These are phyloP conservation scores for Heteromeles arbutifolia DNA, from an alignment of 306 rosid species.

Conservation along the genomic window DNA sequence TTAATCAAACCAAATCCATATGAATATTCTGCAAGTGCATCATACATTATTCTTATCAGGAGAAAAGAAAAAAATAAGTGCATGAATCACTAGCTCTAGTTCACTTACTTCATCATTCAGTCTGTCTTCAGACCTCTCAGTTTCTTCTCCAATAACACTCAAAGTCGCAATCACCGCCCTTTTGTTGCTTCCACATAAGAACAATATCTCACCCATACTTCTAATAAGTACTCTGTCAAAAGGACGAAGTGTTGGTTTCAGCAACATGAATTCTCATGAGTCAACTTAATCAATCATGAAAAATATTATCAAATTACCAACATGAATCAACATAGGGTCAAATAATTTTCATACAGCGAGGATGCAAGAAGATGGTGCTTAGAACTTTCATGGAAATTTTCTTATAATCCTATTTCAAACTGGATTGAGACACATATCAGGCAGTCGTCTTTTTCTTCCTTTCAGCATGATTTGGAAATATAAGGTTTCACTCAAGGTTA, in stretches of 20 bases:
- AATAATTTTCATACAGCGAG: neutral
- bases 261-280: conserved; percentile 12
- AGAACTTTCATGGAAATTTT: neutral
- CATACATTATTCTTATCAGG: neutral
- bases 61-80: neutral
- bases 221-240: conserved; percentile 67
- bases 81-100: conserved; percentile 2
- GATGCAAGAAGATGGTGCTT: neutral
- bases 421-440: neutral
- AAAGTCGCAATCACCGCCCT: conserved; percentile 74
- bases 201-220: conserved; percentile 89
- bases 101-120: conserved; percentile 56
- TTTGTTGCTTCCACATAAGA: conserved; percentile 66
- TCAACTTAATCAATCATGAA: neutral
- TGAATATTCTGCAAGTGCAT: conserved; percentile 8
- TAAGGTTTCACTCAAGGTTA: neutral
- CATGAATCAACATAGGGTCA: neutral
- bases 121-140: conserved; percentile 37
- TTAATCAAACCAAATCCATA: conserved; percentile 16
- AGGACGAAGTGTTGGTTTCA: conserved; percentile 2
- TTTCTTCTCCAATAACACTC: conserved; percentile 38
- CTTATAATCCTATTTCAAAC: neutral
- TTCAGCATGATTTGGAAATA: neutral
- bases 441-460: neutral
- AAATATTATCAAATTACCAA: conserved; percentile 12